These are phyloP conservation scores for Boletus eberwhitei DNA, from an alignment of 768 basidiomycete species.

Conservation along the genomic window DNA sequence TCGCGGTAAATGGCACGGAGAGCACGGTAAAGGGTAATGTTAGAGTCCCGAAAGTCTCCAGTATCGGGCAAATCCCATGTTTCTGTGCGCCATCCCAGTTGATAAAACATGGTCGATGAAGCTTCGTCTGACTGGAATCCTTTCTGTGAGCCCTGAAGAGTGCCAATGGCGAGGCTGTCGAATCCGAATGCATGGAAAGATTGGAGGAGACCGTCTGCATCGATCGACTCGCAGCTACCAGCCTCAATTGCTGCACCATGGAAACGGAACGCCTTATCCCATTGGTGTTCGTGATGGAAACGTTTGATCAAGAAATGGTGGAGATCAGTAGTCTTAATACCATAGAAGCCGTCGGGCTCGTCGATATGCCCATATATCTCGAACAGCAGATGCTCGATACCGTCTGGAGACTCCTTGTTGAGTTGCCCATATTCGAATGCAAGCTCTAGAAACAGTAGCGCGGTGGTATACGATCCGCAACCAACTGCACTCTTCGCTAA, in stretches of 20 bases:
- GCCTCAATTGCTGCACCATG: constrained; percentile 85
- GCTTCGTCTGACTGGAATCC: constrained; percentile 25
- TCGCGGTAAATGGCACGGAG: constrained; percentile 82
- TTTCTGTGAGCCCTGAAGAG: constrained; percentile 47
- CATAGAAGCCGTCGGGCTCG: constrained; percentile 98
- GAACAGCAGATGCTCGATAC: constrained; percentile 73
- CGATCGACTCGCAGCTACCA: constrained; percentile 38
- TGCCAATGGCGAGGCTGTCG: constrained; percentile 75
- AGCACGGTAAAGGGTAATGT: constrained; percentile 69
- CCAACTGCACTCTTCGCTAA: constrained; percentile 70
- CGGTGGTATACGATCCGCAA: constrained; percentile 86
- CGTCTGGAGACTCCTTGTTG: constrained; percentile 24
- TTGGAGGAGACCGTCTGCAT: constrained; percentile 65
- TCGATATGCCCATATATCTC: constrained; percentile 94
- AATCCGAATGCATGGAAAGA: constrained; percentile 91
- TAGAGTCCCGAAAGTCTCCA: constrained; percentile 40
- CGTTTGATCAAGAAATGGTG: constrained; percentile 76
- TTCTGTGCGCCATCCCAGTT: constrained; percentile 90
- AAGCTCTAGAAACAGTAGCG: constrained; percentile 85
- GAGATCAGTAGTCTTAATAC: constrained; percentile 78
- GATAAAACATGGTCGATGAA: constrained; percentile 59
- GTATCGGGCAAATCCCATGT: constrained; percentile 90
- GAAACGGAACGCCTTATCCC: constrained; percentile 86
- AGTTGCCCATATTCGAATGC: constrained; percentile 49
- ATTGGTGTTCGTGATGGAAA: constrained; percentile 90